Base-by-base conservation (phyloP, 1,284 basidiomycete species). In the Phlebopus sp. region DNA sequence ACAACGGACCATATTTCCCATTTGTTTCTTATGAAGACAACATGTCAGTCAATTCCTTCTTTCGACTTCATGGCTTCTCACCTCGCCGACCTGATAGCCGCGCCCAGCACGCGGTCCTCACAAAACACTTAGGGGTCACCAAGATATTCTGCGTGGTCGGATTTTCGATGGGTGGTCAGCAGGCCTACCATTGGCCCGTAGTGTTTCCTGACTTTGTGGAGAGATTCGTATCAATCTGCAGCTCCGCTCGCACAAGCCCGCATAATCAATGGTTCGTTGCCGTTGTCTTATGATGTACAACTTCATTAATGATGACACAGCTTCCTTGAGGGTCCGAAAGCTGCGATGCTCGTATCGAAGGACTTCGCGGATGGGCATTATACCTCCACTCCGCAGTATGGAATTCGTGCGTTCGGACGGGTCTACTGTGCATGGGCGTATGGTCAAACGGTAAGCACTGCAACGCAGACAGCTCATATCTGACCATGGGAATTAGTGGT, bases 81-180 rank as follows among this genome's bases (percentile, higher is more conserved):
- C 36, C 17, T 21, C 30, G 43, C 37, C n/a, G 21, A 29, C 29
- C 19, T 27, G 41, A 2, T 47, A 81, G 80, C 49, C 77, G 74
- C 15, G 77, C 80, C 7, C 81, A 83, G 56, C 70, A 79, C 57
- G 67, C 71, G 13, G 77, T 82, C 5, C 69, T 82, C 5, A 77
- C 73, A 21, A 70, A 76, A 51, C 64, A 69, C 19, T 64, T 82
- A 5, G 73, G 72, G 4, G 63, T 83, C 15, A 63, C 72, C 42
- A 76, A 78, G 54, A 62, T 79, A 0, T 71, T 69, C 48, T 73
- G 74, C 37, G 79, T 75, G 21, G 69, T 81, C 15, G 79, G 79
- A 0, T 83, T 82, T 57, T 82, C 79, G 7, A 83, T 83, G 80
- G 79, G 80, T 34, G 81, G 73, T 2, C 79, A 81, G 57, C 79